Percentiles rank a stretch among this genome's conserved stretches.
phyloP scores from a whole-genome alignment of 2,329 filamentous ascomycete species.

The Fusarium cicatricum region DNA sequence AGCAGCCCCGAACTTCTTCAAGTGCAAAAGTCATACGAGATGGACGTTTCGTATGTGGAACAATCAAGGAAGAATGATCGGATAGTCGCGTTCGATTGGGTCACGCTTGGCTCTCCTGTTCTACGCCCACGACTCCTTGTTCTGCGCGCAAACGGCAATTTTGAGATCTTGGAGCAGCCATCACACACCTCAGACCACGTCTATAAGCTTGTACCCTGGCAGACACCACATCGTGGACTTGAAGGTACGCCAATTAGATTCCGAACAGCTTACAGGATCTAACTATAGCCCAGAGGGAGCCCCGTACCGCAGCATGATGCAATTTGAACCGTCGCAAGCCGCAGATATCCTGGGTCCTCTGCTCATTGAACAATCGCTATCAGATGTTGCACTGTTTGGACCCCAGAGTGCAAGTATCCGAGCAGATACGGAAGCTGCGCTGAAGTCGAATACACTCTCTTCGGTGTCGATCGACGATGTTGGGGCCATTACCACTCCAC shows the following conservation, averaged over 20 bases:
- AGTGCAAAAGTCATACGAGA: conserved; percentile 66
- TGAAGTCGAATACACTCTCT: conserved; percentile 48
- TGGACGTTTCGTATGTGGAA: conserved; percentile 66
- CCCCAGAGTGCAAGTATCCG: conserved; percentile 55
- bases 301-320: conserved; percentile 64
- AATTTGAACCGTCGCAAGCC: conserved; percentile 64
- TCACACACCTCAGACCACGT: conserved; percentile 65
- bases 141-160: conserved; percentile 66
- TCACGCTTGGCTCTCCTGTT: conserved; percentile 64
- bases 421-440: conserved; percentile 52
- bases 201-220: conserved; percentile 69
- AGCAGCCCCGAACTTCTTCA: conserved; percentile 66
- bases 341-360: conserved; percentile 63
- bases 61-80: conserved; percentile 62
- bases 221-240: conserved; percentile 64
- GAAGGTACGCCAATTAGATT: conserved; percentile 51
- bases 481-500: conserved; percentile 44
- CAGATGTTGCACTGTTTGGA: conserved; percentile 66
- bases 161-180: conserved; percentile 70
- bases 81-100: conserved; percentile 74
- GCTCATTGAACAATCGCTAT: conserved; percentile 61
- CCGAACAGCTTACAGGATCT: conserved; percentile 12
- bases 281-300: conserved; percentile 52
- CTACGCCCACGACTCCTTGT: conserved; percentile 67
- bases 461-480: conserved; percentile 49